Base-by-base conservation (phyloP, 768 basidiomycete species). In the Russula dissimulans region DNA sequence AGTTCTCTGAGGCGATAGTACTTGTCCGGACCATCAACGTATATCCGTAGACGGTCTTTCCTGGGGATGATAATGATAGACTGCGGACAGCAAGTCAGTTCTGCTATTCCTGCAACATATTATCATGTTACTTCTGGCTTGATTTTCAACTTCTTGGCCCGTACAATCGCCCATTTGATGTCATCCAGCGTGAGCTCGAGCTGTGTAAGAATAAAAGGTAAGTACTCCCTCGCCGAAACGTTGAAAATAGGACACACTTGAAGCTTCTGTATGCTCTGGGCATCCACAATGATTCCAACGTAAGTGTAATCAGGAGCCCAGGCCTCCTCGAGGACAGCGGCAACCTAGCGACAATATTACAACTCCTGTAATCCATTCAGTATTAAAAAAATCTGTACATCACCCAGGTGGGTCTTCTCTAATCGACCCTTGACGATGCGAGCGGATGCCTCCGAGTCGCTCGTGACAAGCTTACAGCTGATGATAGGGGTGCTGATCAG, bases 401-500 rank as follows among this genome's bases (percentile, higher is more conserved):
- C 97, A 62, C 94, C 90, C 22, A 99, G 76, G 59, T 91, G 79
- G 0, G 97, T 98, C 75, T 94, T 95, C 75, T 99, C 97, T 50
- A 99, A 73, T 48, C 97, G 82, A 12, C 87, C 97, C 73, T 99
- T 98, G 64, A 99, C 97, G 67, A 98, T 97, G 51, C 97, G 85
- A 29, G 97, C 97, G 22, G 95, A 92, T n/a, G 89, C 82, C 70
- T 98, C 97, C 65, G 84, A 93, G 64, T 89, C 79, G 55, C 79
- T 77, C 8, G 87, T 87, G 12, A 92, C 92, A 29, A 99, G 79
- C 71, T 91, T 92, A 68, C 95, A 95, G 63, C 95, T 95, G 72
- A 99, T 99, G 71, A 99, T 97, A 4, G 97, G 97, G 0, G 97
- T 99, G 69, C 89, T 94, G 74, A 99, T 98, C 42, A 79, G 74